phyloP scores from a whole-genome alignment of 176 grass and related monocot species.

The Lolium perenne region DNA sequence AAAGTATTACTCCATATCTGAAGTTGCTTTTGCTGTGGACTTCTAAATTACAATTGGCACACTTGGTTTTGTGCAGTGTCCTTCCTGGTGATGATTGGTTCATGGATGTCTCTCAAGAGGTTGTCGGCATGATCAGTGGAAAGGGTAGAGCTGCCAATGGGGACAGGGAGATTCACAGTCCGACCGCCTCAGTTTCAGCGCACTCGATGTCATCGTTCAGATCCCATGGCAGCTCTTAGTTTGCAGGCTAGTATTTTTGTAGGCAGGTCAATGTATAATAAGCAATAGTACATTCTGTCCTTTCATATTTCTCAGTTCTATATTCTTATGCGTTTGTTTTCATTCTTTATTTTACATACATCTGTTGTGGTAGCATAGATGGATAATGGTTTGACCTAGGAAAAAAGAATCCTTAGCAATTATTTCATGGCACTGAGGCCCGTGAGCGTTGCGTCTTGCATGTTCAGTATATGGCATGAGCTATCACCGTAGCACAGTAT shows the following conservation, averaged over 20 bases:
- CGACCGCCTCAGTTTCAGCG: constrained; percentile 87
- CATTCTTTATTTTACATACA: constrained; percentile 16
- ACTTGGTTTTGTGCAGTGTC: constrained; percentile 56
- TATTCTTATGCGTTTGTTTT: constrained; percentile 10
- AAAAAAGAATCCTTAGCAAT: constrained; percentile 31
- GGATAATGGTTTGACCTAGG: constrained; percentile 48
- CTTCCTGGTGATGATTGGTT: constrained; percentile 88
- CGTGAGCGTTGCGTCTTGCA: neutral
- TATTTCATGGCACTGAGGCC: constrained; percentile 30
- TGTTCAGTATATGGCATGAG: constrained; percentile 30
- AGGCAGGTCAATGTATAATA: constrained; percentile 57
- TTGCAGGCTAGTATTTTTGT: constrained; percentile 33
- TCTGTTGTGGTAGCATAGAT: constrained; percentile 48
- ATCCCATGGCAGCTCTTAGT: constrained; percentile 68
- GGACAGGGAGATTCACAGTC: constrained; percentile 79
- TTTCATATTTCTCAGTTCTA: neutral
- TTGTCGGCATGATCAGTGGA: constrained; percentile 64
- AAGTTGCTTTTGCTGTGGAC: neutral
- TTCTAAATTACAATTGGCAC: neutral
- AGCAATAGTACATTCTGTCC: constrained; percentile 43
- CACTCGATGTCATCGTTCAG: constrained; percentile 84
- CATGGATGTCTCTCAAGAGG: constrained; percentile 78
- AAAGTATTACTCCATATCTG: neutral
- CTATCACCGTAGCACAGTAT: neutral
- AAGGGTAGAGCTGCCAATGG: constrained; percentile 69